These are phyloP conservation scores for Aspergillus japonicus DNA, from an alignment of 2,329 filamentous ascomycete species.

Conservation along the genomic window DNA sequence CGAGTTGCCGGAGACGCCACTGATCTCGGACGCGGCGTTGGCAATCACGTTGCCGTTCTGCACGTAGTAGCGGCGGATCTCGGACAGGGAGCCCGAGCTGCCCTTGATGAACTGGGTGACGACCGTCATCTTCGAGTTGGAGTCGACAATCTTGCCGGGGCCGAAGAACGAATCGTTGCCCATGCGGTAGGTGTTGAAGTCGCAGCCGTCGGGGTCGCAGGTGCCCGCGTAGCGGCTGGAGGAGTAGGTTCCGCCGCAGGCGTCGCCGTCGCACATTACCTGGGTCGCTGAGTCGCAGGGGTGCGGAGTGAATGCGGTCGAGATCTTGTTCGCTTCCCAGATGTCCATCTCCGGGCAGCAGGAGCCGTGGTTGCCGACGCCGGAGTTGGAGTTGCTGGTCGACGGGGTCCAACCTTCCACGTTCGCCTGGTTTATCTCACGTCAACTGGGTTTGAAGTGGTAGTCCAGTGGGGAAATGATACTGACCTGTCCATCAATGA, in stretches of 20 bases:
- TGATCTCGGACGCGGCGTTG: constrained; percentile 51
- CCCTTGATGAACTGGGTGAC: constrained; percentile 66
- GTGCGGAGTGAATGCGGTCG: constrained; percentile 64
- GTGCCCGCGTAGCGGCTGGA: constrained; percentile 57
- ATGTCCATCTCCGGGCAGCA: constrained; percentile 69
- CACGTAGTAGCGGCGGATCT: constrained; percentile 65
- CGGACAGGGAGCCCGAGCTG: constrained; percentile 51
- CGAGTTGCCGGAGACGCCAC: constrained; percentile 51
- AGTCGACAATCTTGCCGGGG: constrained; percentile 57
- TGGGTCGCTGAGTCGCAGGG: constrained; percentile 55
- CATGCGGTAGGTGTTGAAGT: constrained; percentile 68
- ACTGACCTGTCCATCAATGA: constrained; percentile 37
- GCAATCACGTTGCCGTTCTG: constrained; percentile 60
- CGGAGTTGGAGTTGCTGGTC: constrained; percentile 54
- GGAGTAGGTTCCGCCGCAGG: constrained; percentile 55
- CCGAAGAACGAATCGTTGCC: constrained; percentile 65
- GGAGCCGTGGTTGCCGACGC: constrained; percentile 53
- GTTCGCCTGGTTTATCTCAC: constrained; percentile 43
- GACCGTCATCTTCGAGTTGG: constrained; percentile 59
- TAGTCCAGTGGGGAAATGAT: neutral
- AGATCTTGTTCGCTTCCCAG: constrained; percentile 67
- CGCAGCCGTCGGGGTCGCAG: constrained; percentile 70
- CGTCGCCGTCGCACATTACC: constrained; percentile 50
- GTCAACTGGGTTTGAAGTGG: constrained; percentile 4
- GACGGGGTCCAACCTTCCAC: constrained; percentile 54